These are phyloP conservation scores for Rhodotorula kratochvilovae DNA, from an alignment of 768 basidiomycete species.

Conservation along the genomic window DNA sequence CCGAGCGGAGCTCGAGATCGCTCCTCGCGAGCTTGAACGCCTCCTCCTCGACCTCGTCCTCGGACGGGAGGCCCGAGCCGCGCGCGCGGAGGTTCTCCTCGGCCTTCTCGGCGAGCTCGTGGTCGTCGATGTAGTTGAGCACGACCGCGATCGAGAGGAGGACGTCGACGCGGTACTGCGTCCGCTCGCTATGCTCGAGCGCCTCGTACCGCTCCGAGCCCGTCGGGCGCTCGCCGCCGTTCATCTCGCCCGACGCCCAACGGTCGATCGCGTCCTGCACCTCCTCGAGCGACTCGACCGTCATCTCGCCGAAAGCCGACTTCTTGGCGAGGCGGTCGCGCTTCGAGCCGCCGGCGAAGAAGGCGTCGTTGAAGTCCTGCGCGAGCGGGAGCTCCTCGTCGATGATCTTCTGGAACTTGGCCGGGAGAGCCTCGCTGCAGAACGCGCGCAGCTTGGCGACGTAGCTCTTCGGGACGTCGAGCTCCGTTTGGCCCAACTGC, in stretches of 20 bases:
- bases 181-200: neutral
- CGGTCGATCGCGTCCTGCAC: neutral
- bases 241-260: neutral
- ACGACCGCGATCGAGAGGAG: slow-evolving; percentile 8
- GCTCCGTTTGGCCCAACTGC: slow-evolving; percentile 11
- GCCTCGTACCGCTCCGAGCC: slow-evolving; percentile 19
- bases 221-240: neutral
- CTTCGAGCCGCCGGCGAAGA: slow-evolving; percentile 9
- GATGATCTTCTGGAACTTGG: slow-evolving; percentile 1
- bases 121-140: slow-evolving; percentile 24
- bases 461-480: neutral
- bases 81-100: neutral
- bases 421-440: neutral
- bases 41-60: neutral
- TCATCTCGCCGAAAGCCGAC: slow-evolving; percentile 17
- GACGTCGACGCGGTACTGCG: slow-evolving; percentile 16
- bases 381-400: neutral
- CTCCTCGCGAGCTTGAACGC: neutral
- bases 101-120: neutral
- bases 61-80: neutral
- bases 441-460: neutral
- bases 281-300: neutral
- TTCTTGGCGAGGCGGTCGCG: slow-evolving; percentile 11
- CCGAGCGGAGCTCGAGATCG: slow-evolving; percentile 10
- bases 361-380: neutral